phyloP scores from a whole-genome alignment of 768 basidiomycete genomes.

The Mycena belliarum region DNA sequence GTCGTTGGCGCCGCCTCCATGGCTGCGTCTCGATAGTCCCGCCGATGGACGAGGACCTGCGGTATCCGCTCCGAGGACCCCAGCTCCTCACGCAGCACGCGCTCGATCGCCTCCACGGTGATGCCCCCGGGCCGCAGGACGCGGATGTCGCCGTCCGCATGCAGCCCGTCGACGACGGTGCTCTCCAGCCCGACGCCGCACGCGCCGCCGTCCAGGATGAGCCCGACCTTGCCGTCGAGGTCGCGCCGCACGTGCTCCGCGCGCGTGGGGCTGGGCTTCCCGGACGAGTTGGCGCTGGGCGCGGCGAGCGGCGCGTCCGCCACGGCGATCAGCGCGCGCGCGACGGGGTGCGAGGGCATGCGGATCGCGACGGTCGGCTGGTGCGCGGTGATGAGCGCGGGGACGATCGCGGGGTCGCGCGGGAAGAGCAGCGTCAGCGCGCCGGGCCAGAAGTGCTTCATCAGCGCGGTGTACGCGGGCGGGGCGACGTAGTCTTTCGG shows the following conservation, averaged over 20 bases:
- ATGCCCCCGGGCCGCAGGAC: conserved; percentile 91
- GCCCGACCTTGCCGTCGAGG: conserved; percentile 66
- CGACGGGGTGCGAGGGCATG: conserved; percentile 93
- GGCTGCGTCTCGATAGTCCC: conserved; percentile 72
- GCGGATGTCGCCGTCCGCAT: conserved; percentile 72
- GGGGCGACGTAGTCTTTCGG: conserved; percentile 66
- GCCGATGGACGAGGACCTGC: conserved; percentile 72
- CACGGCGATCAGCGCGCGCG: conserved; percentile 81
- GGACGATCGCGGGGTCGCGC: conserved; percentile 58
- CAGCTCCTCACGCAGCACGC: conserved; percentile 48
- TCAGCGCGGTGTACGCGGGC: conserved; percentile 67
- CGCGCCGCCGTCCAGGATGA: conserved; percentile 91
- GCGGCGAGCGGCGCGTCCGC: conserved; percentile 82
- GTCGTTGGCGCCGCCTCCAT: conserved; percentile 85
- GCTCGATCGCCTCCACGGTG: conserved; percentile 84
- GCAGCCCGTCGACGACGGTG: conserved; percentile 90
- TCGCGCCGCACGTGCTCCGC: conserved; percentile 85
- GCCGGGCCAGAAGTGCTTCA: conserved; percentile 92
- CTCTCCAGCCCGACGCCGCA: conserved; percentile 93
- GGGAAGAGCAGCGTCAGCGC: conserved; percentile 92
- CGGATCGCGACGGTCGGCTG: conserved; percentile 86
- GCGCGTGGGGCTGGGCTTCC: conserved; percentile 90
- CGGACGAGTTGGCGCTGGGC: conserved; percentile 93
- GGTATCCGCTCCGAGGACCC: conserved; percentile 39
- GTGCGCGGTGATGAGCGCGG: conserved; percentile 74